Base-by-base conservation (phyloP, 306 rosid genomes). In the Crotalaria pallida region DNA sequence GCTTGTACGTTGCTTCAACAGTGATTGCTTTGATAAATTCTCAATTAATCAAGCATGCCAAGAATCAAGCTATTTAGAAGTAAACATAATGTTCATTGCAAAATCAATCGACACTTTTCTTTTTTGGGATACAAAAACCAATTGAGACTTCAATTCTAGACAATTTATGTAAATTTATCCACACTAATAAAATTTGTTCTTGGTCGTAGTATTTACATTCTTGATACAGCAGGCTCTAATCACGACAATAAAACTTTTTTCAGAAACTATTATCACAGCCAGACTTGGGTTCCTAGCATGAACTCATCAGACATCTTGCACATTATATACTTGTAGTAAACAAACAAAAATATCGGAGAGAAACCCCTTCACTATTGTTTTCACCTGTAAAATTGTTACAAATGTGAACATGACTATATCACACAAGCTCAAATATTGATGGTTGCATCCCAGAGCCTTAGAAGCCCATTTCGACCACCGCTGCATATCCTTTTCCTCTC, bases 371-470 rank as follows among this genome's bases (percentile, higher is more conserved):
- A 59, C 24, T 5, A 71, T 44, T 24, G 24, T 31, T 16, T 49
- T 79, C 40, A 66, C 61, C 71, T 27, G 53, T 62, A 69, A 70
- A 62, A 75, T 22, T 64, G 24, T 21, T 38, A 44, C 41, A 65
- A 56, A 65, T 27, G 11, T 40, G 58, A 50, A 65, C 53, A 59
- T 69, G 67, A 52, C 21, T 50, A 16, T 41, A 68, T 67, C 38
- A 33, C 27, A 18, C 34, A 56, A 60, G 63, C 63, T 87, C 71
- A 88, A 78, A 94, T 94, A 80, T 94, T 94, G 59, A 94, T 84
- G 50, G 99, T 91, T 80, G 99, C 99, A 84, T 94, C 99, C 99
- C 99, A 94, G 45, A 91, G 92, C 77, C 99, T 84, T 55, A 91
- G 86, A 73, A 87, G 85, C 60, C 99, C 99, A 68, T 94, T 91